Evolutionary conservation across 768 basidiomycete species (phyloP).

Genomic region (Amanita phalloides): DNA sequence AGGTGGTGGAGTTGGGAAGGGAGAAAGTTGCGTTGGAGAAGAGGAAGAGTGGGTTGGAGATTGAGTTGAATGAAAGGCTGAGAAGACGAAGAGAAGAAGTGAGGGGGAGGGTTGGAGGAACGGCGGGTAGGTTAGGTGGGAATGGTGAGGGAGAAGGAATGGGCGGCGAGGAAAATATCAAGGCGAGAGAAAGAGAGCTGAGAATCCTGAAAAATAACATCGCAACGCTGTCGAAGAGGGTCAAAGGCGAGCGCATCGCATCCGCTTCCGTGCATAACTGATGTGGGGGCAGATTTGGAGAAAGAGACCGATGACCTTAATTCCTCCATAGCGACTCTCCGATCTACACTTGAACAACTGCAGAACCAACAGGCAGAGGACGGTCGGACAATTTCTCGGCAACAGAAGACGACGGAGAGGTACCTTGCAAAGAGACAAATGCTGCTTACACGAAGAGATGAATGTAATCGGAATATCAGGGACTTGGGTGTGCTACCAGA

Average conservation of each 20-base stretch:
- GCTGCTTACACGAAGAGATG: conserved; percentile 75
- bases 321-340: conserved; percentile 56
- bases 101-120: conserved; percentile 58
- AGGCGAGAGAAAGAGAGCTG: conserved; percentile 60
- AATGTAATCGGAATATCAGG: conserved; percentile 90
- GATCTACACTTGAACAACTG: conserved; percentile 54
- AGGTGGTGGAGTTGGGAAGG: conserved; percentile 57
- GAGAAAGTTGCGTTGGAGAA: conserved; percentile 65
- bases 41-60: conserved; percentile 74
- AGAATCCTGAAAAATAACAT: conserved; percentile 57
- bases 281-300: conserved; percentile 43
- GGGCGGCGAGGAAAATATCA: conserved; percentile 53
- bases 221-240: conserved; percentile 45
- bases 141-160: conserved; percentile 21
- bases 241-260: conserved; percentile 34
- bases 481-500: conserved; percentile 95
- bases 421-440: conserved; percentile 90
- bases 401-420: conserved; percentile 93
- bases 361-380: conserved; percentile 84
- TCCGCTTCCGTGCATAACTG: background rate
- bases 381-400: conserved; percentile 72
- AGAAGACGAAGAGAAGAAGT: conserved; percentile 74
- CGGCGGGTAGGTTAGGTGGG: conserved; percentile 33
- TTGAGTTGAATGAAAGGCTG: conserved; percentile 87
- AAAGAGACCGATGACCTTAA: conserved; percentile 57